Evolutionary conservation across 2,329 filamentous ascomycete species (phyloP).

Genomic region (Pseudonectria buxi): DNA sequence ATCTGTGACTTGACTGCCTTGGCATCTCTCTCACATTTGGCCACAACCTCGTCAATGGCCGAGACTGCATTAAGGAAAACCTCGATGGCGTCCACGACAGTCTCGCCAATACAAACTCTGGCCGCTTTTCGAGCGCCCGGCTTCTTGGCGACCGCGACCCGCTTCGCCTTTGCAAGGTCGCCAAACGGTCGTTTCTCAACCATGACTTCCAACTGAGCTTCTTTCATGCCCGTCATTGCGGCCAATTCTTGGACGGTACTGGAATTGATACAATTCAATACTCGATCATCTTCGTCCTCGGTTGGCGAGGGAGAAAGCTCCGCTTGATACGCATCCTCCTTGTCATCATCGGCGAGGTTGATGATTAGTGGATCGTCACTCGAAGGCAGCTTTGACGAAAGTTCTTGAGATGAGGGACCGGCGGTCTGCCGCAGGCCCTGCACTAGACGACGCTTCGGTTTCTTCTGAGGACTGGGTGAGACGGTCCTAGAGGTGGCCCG

Average conservation of each 20-base stretch:
- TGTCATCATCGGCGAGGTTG: constrained; percentile 33
- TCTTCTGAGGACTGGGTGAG: constrained; percentile 25
- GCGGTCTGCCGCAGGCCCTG: constrained; percentile 28
- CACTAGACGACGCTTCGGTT: constrained; percentile 28
- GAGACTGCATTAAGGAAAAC: constrained; percentile 75
- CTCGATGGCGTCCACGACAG: constrained; percentile 46
- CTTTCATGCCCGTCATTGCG: constrained; percentile 71
- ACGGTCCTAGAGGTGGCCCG: constrained; percentile 10
- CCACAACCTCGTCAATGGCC: constrained; percentile 76
- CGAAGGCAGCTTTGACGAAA: constrained; percentile 19
- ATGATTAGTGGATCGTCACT: constrained; percentile 30
- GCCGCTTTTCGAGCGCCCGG: constrained; percentile 39
- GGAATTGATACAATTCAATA: constrained; percentile 78
- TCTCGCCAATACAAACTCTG: constrained; percentile 44
- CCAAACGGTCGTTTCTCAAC: constrained; percentile 69
- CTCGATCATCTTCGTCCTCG: constrained; percentile 32
- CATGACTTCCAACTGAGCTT: constrained; percentile 61
- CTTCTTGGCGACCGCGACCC: constrained; percentile 50
- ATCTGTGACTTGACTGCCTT: constrained; percentile 44
- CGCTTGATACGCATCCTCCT: constrained; percentile 35
- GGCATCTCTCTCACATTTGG: constrained; percentile 66
- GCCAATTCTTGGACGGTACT: constrained; percentile 69
- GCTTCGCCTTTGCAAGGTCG: constrained; percentile 57
- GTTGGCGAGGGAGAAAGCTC: constrained; percentile 23
- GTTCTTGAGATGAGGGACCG: constrained; percentile 16